phyloP scores from a whole-genome alignment of 1,284 basidiomycete genomes.

The Fomes fomentarius region DNA sequence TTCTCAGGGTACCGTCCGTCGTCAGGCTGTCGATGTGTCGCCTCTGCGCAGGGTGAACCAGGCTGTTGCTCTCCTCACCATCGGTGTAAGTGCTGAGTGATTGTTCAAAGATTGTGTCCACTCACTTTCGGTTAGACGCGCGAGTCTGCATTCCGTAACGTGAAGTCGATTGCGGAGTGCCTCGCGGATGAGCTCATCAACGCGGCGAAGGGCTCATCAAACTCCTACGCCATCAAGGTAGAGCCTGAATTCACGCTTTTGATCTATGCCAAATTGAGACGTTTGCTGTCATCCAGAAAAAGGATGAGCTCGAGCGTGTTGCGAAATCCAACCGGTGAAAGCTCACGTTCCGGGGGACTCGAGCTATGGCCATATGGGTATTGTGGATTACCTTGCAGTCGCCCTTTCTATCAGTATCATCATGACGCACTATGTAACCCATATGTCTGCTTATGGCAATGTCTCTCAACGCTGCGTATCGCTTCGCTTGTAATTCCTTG shows the following conservation, averaged over 20 bases:
- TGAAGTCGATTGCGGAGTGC: conserved; percentile 99
- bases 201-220: conserved; percentile 99
- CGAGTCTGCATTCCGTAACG: conserved; percentile 99
- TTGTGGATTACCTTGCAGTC: conserved; percentile 29
- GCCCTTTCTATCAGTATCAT: conserved; percentile 30
- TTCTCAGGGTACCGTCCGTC: conserved; percentile 99
- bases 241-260: conserved; percentile 23
- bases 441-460: conserved; percentile 36
- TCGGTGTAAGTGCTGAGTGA: conserved; percentile 68
- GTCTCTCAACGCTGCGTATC: conserved; percentile 28
- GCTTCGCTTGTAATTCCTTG: conserved; percentile 21
- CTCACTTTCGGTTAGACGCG: conserved; percentile 68
- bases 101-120: background rate
- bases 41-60: conserved; percentile 99
- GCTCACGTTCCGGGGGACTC: conserved; percentile 21
- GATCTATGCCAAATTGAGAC: too few species aligned
- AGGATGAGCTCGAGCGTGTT: conserved; percentile 98
- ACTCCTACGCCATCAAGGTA: conserved; percentile 99
- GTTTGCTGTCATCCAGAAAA: conserved; percentile 70
- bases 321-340: conserved; percentile 98
- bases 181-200: conserved; percentile 99
- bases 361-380: conserved; percentile 35
- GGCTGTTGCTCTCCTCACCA: conserved; percentile 93
- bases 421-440: conserved; percentile 37
- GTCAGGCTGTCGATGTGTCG: conserved; percentile 99